A percentile compares a stretch with the other conserved stretches of the same genome.
Evolutionary conservation across 2,329 filamentous ascomycete genomes (phyloP).

Genomic region (Microcyclospora pomicola): DNA sequence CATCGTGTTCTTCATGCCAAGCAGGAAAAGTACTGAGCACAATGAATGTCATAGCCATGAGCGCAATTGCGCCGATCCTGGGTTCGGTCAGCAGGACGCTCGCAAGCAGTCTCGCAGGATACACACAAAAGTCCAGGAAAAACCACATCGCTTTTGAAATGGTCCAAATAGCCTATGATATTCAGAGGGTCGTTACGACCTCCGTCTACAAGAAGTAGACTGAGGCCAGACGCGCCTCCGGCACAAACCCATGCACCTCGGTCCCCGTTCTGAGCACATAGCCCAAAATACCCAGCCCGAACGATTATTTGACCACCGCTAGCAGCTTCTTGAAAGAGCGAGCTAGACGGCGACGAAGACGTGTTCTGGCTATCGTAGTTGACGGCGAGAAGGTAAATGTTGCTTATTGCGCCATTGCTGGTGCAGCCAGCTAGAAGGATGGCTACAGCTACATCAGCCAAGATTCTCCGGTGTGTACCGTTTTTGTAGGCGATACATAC

Average conservation of each 20-base stretch:
- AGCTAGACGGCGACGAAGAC: background rate
- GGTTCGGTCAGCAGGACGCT: too few relatives aligned
- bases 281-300: conserved; percentile 5
- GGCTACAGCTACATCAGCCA: background rate
- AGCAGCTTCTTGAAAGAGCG: background rate
- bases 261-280: conserved; percentile 3
- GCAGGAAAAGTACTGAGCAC: conserved; percentile 5
- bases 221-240: conserved; percentile 2
- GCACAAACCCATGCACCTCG: conserved; percentile 4
- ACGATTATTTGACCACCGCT: background rate
- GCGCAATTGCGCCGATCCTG: conserved; percentile 4
- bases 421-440: conserved; percentile 1
- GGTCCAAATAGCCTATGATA: conserved; percentile 1
- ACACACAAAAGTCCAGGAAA: conserved; percentile 5
- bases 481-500: too few relatives aligned
- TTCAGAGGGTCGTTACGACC: conserved; percentile 2
- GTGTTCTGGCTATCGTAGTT: background rate
- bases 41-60: conserved; percentile 2
- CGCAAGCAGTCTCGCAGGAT: too few relatives aligned
- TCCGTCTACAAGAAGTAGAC: background rate
- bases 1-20: conserved; percentile 5
- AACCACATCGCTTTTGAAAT: conserved; percentile 5
- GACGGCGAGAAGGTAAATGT: background rate
- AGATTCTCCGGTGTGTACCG: too few relatives aligned
- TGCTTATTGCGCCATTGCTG: background rate